A percentile compares a stretch with the other conserved stretches of the same genome.
These are phyloP conservation scores for Penicillium diatomitis DNA, from an alignment of 495 filamentous ascomycete genomes.

Conservation along the genomic window DNA sequence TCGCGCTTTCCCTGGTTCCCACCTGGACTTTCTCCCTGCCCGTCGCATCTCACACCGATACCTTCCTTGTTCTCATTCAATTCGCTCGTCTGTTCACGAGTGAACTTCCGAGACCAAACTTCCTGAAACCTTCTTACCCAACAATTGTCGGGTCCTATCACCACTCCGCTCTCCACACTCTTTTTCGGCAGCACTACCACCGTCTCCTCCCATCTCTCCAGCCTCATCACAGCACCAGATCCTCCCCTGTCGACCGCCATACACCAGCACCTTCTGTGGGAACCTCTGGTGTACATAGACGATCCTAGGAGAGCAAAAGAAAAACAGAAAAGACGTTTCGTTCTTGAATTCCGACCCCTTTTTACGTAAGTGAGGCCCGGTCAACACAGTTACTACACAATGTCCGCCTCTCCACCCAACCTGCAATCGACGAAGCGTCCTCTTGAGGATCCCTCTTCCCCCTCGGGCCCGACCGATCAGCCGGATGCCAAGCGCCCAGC, in stretches of 20 bases:
- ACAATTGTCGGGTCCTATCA: conserved; percentile 7
- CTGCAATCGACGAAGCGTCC: conserved; percentile 78
- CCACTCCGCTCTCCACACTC: conserved; percentile 19
- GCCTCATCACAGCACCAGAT: conserved; percentile 35
- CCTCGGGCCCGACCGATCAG: conserved; percentile 81
- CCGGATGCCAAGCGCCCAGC: conserved; percentile 95
- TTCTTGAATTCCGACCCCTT: conserved; percentile 36
- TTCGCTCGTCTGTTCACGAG: conserved; percentile 8
- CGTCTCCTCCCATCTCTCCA: conserved; percentile 30
- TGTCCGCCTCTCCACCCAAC: conserved; percentile 56
- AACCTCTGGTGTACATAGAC: conserved; percentile 83
- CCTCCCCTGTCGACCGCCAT: conserved; percentile 37
- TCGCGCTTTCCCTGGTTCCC: conserved; percentile 12
- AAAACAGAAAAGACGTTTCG: conserved; percentile 34
- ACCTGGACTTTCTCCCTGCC: conserved; percentile 10
- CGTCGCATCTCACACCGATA: conserved; percentile 16
- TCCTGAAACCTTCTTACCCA: conserved; percentile 11
- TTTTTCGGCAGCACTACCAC: conserved; percentile 25
- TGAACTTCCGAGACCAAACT: background rate
- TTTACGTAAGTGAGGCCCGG: conserved; percentile 32
- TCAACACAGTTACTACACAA: conserved; percentile 25
- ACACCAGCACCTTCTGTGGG: conserved; percentile 91
- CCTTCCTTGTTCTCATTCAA: conserved; percentile 8
- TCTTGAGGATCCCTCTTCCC: conserved; percentile 91
- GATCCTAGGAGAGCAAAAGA: conserved; percentile 36